These are phyloP conservation scores for Geranium incanum DNA, from an alignment of 441 rosid genomes.

Conservation along the genomic window DNA sequence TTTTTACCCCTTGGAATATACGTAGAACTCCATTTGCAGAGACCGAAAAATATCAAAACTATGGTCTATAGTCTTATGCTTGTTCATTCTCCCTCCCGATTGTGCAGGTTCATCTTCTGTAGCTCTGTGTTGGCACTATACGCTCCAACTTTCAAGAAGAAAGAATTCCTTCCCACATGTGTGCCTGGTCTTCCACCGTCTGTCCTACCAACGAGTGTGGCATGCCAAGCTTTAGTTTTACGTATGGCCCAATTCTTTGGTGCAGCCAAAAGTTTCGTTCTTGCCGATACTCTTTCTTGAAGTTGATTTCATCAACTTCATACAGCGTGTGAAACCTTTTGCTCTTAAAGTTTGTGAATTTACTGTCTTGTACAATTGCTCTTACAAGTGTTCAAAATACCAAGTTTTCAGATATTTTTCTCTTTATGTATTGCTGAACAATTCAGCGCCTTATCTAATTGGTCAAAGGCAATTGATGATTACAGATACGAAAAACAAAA, in stretches of 20 bases:
- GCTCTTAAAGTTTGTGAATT: neutral
- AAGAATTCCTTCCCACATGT: conserved; percentile 66
- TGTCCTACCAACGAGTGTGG: conserved; percentile 35
- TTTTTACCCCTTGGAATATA: too few species aligned
- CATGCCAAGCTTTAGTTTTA: conserved; percentile 43
- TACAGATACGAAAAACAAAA: too few species aligned
- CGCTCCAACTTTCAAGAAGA: conserved; percentile 42
- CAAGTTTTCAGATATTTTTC: neutral
- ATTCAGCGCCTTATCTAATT: too few species aligned
- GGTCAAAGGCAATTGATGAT: too few species aligned
- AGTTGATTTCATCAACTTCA: neutral
- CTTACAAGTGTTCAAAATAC: neutral
- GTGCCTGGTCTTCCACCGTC: conserved; percentile 57
- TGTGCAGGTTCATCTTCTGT: conserved; percentile 70
- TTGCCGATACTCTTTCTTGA: conserved; percentile 8
- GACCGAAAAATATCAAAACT: too few species aligned
- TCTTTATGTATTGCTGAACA: neutral
- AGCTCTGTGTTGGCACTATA: conserved; percentile 59
- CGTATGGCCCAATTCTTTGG: conserved; percentile 61
- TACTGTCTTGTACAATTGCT: neutral
- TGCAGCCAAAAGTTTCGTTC: conserved; percentile 43
- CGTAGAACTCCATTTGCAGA: too few species aligned
- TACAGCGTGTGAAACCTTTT: neutral
- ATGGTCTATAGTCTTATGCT: neutral
- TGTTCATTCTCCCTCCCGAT: conserved; percentile 12